phyloP scores from a whole-genome alignment of 1,284 basidiomycete species.

The Malassezia obtusa region DNA sequence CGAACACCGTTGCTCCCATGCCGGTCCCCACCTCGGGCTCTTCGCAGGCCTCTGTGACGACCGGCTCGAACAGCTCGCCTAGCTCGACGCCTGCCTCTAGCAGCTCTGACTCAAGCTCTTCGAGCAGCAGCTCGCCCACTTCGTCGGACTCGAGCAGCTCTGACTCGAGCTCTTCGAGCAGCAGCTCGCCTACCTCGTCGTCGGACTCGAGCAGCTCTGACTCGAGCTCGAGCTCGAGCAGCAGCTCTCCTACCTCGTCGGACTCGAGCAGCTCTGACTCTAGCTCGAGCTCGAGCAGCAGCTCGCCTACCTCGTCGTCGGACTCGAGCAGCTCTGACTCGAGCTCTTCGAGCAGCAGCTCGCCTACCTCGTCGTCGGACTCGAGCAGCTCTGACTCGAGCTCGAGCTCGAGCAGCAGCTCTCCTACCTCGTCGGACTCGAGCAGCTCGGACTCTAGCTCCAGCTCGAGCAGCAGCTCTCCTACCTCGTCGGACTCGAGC shows the following conservation, averaged over 20 bases:
- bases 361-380: not conserved
- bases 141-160: not conserved
- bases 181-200: not conserved
- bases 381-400: not conserved
- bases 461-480: not conserved
- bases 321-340: not conserved
- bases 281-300: not conserved
- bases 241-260: not conserved
- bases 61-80: too few relatives aligned
- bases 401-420: not conserved
- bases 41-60: not conserved
- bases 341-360: not conserved
- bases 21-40: not conserved
- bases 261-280: not conserved
- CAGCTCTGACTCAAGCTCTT: not conserved
- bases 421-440: not conserved
- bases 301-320: not conserved
- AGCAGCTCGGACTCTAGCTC: not conserved
- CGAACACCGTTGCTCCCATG: not conserved
- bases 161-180: not conserved
- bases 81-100: not conserved
- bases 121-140: not conserved
- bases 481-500: slow-evolving; percentile 45
- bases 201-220: not conserved
- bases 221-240: not conserved